Conservation (phyloP, 139 green algal species). For the Zygnema cylindricum region DNA sequence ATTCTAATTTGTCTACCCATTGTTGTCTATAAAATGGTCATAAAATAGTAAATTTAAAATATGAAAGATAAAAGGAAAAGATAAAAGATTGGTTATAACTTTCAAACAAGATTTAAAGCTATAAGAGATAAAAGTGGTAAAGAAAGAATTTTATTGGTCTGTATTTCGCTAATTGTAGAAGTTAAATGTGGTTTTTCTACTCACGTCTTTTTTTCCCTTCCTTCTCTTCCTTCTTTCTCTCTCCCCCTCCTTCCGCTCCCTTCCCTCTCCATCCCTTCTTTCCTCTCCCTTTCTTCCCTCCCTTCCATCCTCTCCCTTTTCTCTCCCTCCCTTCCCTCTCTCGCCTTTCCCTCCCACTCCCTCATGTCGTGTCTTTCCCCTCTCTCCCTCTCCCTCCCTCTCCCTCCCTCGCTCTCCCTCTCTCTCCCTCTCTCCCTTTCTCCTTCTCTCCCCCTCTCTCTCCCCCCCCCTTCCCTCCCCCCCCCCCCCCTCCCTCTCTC, state of each 20-base stretch:
- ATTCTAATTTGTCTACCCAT: too few species aligned
- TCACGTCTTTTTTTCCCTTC: too few species aligned
- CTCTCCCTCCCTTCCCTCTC: slow-evolving; percentile 33
- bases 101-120: too few species aligned
- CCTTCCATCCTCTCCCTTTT: neutral
- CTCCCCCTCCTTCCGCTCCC: neutral
- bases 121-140: too few species aligned
- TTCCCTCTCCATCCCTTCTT: neutral
- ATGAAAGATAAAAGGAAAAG: too few species aligned
- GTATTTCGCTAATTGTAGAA: too few species aligned
- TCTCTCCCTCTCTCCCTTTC: neutral
- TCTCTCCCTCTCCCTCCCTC: neutral
- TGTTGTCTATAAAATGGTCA: too few species aligned
- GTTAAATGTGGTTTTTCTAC: too few species aligned
- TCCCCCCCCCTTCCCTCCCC: neutral
- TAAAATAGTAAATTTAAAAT: too few species aligned
- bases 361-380: neutral
- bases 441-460: neutral
- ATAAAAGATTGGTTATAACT: too few species aligned
- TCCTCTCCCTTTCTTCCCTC: neutral
- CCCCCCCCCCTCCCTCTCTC: neutral
- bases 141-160: too few species aligned
- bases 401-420: neutral
- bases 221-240: slow-evolving; percentile 13
- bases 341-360: neutral